Evolutionary conservation across 2,329 filamentous ascomycete species (phyloP).

Genomic region (Botrytis fabae): DNA sequence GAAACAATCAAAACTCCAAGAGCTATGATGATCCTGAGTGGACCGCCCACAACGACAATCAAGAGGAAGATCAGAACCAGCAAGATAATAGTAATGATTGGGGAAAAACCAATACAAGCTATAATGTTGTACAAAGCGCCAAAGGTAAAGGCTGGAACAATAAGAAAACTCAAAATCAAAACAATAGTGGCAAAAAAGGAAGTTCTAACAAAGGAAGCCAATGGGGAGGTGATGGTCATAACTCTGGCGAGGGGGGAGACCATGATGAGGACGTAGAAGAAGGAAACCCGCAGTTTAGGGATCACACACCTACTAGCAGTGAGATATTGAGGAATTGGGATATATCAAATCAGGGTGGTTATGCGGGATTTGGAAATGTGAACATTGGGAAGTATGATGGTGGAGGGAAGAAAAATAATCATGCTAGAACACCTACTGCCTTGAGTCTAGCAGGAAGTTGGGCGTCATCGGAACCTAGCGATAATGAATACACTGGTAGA

Average conservation of each 20-base stretch:
- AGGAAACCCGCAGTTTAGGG: not conserved
- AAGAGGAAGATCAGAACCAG: not conserved
- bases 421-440: slow-evolving; percentile 8
- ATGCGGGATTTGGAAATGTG: not conserved
- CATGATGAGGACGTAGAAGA: slow-evolving; percentile 3
- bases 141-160: slow-evolving; percentile 19
- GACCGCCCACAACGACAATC: not conserved
- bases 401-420: not conserved
- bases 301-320: slow-evolving; percentile 8
- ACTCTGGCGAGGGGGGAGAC: slow-evolving; percentile 13
- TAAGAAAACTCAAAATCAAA: slow-evolving; percentile 8
- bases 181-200: not conserved
- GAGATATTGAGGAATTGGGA: slow-evolving; percentile 9
- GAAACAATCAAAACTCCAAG: not conserved
- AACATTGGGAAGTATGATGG: not conserved
- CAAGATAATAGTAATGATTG: not conserved
- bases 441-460: slow-evolving; percentile 15
- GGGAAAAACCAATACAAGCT: not conserved
- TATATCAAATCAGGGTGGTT: not conserved
- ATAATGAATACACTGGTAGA: not conserved
- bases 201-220: slow-evolving; percentile 3
- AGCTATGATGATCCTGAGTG: slow-evolving; percentile 8
- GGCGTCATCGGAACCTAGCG: not conserved
- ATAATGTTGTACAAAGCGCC: slow-evolving; percentile 8
- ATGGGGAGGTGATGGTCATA: slow-evolving; percentile 18